These are phyloP conservation scores for Aphanocladium album DNA, from an alignment of 2,329 filamentous ascomycete species.

Conservation along the genomic window DNA sequence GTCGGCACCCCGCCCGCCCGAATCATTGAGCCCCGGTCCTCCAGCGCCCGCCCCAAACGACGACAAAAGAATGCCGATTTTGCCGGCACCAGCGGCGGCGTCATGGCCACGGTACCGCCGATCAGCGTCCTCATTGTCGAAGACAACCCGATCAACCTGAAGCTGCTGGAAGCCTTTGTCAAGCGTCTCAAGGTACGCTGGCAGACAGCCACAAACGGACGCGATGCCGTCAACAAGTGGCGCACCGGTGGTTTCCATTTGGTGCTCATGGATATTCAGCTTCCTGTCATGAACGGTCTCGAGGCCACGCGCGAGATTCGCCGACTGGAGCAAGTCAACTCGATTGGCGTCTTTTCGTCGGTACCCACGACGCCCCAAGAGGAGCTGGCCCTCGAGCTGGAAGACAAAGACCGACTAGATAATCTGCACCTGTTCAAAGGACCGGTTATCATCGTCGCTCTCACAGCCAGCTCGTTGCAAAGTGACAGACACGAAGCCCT, in stretches of 20 bases:
- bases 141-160: constrained; percentile 96
- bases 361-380: constrained; percentile 51
- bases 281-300: constrained; percentile 93
- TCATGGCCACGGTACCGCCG: constrained; percentile 81
- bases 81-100: constrained; percentile 42
- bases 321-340: constrained; percentile 81
- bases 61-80: constrained; percentile 45
- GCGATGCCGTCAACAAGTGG: constrained; percentile 92
- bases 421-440: constrained; percentile 79
- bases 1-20: constrained; percentile 50
- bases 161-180: constrained; percentile 90
- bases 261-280: constrained; percentile 96
- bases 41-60: constrained; percentile 44
- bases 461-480: constrained; percentile 91
- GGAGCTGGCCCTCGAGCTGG: constrained; percentile 40
- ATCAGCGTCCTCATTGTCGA: constrained; percentile 98
- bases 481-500: constrained; percentile 93
- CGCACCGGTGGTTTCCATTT: constrained; percentile 87
- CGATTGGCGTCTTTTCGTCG: constrained; percentile 85
- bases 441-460: constrained; percentile 93
- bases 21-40: constrained; percentile 43
- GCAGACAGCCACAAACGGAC: constrained; percentile 95
- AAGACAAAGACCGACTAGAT: constrained; percentile 63
- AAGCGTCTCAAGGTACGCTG: constrained; percentile 92
- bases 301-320: constrained; percentile 95